Percentiles rank a stretch among this genome's conserved stretches.
phyloP scores from a whole-genome alignment of 495 filamentous ascomycete genomes.

The Astrocystis sublimbata region DNA sequence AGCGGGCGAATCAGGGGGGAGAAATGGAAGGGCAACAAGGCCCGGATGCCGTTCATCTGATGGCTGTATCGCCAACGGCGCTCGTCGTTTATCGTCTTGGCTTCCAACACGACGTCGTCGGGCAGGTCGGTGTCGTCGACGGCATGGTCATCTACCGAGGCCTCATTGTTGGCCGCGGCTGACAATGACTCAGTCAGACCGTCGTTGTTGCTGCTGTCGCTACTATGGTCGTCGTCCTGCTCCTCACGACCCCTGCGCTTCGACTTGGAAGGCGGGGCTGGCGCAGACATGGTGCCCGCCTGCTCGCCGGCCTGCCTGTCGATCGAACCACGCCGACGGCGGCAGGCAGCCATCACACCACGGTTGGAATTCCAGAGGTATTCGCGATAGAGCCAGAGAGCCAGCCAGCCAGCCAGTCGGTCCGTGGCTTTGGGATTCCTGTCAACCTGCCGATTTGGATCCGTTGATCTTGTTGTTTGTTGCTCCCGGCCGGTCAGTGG shows the following conservation, averaged over 20 bases:
- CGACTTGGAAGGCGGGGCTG: background rate
- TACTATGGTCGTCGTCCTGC: background rate
- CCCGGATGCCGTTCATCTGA: slow-evolving; percentile 8
- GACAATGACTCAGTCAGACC: background rate
- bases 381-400: too few species aligned
- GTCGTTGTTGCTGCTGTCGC: background rate
- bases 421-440: too few species aligned
- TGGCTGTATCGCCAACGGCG: slow-evolving; percentile 11
- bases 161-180: slow-evolving; percentile 20
- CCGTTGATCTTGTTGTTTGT: too few species aligned
- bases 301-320: too few species aligned
- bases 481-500: too few species aligned
- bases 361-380: too few species aligned
- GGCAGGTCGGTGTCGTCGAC: slow-evolving; percentile 27
- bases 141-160: slow-evolving; percentile 18
- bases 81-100: slow-evolving; percentile 16
- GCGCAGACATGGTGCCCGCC: background rate
- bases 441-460: too few species aligned
- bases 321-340: background rate
- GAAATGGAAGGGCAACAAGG: slow-evolving; percentile 37
- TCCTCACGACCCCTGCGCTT: background rate
- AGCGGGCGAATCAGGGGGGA: slow-evolving; percentile 69
- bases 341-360: background rate
- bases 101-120: slow-evolving; percentile 15
- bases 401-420: too few species aligned